Evolutionary conservation across 2,329 filamentous ascomycete species (phyloP).

Genomic region (Talaromyces amestolkiae): DNA sequence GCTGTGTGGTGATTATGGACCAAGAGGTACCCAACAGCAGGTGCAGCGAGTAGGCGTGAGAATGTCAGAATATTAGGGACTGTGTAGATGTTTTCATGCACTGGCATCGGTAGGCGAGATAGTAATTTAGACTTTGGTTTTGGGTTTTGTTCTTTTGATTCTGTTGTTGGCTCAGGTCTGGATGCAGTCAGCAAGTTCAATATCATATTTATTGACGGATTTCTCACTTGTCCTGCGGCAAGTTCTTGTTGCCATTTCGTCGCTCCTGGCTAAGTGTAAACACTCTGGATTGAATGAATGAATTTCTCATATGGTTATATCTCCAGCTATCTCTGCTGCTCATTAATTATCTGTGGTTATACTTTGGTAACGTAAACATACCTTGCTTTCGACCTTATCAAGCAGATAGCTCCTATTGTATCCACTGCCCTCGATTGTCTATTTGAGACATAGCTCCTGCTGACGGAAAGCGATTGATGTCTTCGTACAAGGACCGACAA

Average conservation of each 20-base stretch:
- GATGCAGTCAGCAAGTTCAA: neutral
- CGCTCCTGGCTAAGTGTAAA: neutral
- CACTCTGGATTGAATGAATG: neutral
- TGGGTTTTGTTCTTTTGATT: neutral
- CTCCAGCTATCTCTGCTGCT: neutral
- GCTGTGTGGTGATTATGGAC: slow-evolving; percentile 75
- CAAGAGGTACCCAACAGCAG: slow-evolving; percentile 83
- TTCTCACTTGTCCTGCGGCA: slow-evolving; percentile 4
- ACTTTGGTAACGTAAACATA: neutral
- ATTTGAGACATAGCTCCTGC: neutral
- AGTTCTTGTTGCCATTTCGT: slow-evolving; percentile 8
- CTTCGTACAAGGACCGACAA: neutral
- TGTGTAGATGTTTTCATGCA: slow-evolving; percentile 91
- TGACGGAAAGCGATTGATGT: neutral
- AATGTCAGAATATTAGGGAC: slow-evolving; percentile 92
- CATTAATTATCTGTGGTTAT: neutral
- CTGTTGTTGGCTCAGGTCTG: neutral
- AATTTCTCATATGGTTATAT: neutral
- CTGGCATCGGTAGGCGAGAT: slow-evolving; percentile 29
- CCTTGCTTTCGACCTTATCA: neutral
- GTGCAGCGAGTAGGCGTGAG: slow-evolving; percentile 77
- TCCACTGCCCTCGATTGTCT: neutral
- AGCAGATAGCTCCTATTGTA: neutral
- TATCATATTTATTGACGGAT: neutral
- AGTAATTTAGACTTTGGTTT: slow-evolving; percentile 31